Conservation (phyloP, 805 yeast genomes). For the Wickerhamiella azyma region DNA sequence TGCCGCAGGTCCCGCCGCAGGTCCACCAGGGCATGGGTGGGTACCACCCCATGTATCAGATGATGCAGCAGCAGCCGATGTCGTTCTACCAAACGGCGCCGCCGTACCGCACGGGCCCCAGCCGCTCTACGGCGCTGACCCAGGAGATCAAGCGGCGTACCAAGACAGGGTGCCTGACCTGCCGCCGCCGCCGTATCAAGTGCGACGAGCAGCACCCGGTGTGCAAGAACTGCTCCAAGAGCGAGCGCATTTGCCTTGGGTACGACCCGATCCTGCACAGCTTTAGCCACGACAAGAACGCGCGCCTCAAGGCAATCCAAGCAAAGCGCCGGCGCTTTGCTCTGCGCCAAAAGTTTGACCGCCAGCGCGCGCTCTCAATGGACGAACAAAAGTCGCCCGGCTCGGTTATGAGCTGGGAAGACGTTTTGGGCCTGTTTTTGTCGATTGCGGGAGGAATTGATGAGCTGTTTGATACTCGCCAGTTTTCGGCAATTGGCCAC, state of each 20-base stretch:
- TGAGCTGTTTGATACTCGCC: constrained; percentile 16
- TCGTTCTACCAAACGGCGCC: background rate
- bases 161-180: constrained; percentile 62
- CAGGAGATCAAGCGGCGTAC: constrained; percentile 41
- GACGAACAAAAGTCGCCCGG: background rate
- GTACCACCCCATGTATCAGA: background rate
- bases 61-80: background rate
- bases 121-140: background rate
- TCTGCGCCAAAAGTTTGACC: constrained; percentile 8
- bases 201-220: constrained; percentile 64
- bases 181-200: constrained; percentile 56
- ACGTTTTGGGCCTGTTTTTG: constrained; percentile 16
- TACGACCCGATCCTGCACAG: constrained; percentile 32
- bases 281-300: constrained; percentile 17
- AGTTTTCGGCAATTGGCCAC: constrained; percentile 15
- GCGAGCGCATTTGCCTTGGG: constrained; percentile 54
- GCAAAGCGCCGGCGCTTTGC: constrained; percentile 10
- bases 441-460: constrained; percentile 21
- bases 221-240: constrained; percentile 53
- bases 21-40: too few species aligned
- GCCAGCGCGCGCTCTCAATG: constrained; percentile 2
- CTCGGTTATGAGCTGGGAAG: constrained; percentile 16
- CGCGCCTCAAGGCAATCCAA: constrained; percentile 4
- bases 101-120: background rate
- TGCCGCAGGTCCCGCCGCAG: too few species aligned